A percentile compares a stretch with the other conserved stretches of the same genome.
These are phyloP conservation scores for Colletotrichum liriopes DNA, from an alignment of 2,329 filamentous ascomycete genomes.

Conservation along the genomic window DNA sequence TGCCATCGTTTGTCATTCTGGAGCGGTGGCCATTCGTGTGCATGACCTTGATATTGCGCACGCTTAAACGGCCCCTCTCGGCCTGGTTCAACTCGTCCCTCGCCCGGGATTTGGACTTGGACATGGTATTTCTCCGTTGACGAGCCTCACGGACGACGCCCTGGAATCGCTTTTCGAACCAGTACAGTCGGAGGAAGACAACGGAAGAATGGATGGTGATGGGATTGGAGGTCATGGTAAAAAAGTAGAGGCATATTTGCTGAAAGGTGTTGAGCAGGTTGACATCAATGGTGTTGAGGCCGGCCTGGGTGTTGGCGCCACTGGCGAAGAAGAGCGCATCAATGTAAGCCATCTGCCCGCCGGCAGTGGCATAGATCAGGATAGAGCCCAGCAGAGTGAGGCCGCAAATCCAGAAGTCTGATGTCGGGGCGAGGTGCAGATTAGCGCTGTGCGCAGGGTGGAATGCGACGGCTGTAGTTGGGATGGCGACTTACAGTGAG, in stretches of 20 bases:
- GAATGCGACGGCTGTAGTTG: conserved; percentile 23
- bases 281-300: conserved; percentile 85
- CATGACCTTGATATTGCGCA: conserved; percentile 78
- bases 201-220: conserved; percentile 89
- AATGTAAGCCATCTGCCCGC: conserved; percentile 79
- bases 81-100: conserved; percentile 61
- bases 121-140: conserved; percentile 74
- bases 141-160: conserved; percentile 83
- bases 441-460: conserved; percentile 32
- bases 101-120: conserved; percentile 71
- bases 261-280: conserved; percentile 80
- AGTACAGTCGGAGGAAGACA: conserved; percentile 93
- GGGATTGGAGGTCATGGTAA: conserved; percentile 83
- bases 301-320: conserved; percentile 91
- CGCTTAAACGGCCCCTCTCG: conserved; percentile 67
- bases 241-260: conserved; percentile 80
- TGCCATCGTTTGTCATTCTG: conserved; percentile 74
- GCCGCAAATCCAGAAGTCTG: conserved; percentile 85
- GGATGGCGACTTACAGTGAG: conserved; percentile 75
- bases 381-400: conserved; percentile 83
- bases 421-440: conserved; percentile 10
- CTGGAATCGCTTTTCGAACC: conserved; percentile 98
- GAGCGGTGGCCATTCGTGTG: conserved; percentile 68
- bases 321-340: conserved; percentile 92
- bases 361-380: conserved; percentile 76